Base-by-base conservation (phyloP, 768 basidiomycete species). In the Boletus sp. region DNA sequence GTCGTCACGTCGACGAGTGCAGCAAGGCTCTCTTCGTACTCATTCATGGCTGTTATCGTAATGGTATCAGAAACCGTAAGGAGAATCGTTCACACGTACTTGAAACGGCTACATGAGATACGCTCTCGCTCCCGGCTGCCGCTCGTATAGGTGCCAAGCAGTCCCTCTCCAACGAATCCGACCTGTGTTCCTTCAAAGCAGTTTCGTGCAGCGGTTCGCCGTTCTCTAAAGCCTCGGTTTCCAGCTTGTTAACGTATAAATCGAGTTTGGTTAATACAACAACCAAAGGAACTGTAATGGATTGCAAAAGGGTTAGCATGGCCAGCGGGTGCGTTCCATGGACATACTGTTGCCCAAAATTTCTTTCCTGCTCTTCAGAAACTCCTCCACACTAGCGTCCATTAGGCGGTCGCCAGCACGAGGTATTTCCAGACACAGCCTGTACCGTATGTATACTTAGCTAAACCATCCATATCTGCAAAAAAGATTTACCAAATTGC, bases 231-330 rank as follows among this genome's bases (percentile, higher is more conserved):
- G 23, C 19, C 21, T 52, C 33, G 1, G 10, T 2, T 2, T 21
- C 7, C 5, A 56, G 23, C 6, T 0, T 5, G 11, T 47, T 39
- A 2, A 25, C 45, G n/a, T 59, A 44, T 3, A 34, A n/a, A 30
- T 59, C 56, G 13, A 50, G 38, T 21, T 60, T 59, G 6, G 57
- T 60, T 9, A 44, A 44, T 5, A 56, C 49, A 5, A 57, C 39
- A 2, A 57, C 29, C 15, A 56, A 39, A 15, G 54, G 56, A 19
- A 43, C 56, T 56, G 9, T 15, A 15, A 30, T n/a, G 14, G 10
- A 29, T 19, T 7, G 4, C 19, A 25, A 5, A 17, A 2, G 2
- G 29, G 11, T 47, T 5, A 23, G 19, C 5, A 35, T 6, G 41
- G 15, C 5, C 3, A 23, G 19, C 14, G 11, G 4, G 17, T 2